phyloP scores from a whole-genome alignment of 2,329 filamentous ascomycete genomes.

The Metarhizium humberi region DNA sequence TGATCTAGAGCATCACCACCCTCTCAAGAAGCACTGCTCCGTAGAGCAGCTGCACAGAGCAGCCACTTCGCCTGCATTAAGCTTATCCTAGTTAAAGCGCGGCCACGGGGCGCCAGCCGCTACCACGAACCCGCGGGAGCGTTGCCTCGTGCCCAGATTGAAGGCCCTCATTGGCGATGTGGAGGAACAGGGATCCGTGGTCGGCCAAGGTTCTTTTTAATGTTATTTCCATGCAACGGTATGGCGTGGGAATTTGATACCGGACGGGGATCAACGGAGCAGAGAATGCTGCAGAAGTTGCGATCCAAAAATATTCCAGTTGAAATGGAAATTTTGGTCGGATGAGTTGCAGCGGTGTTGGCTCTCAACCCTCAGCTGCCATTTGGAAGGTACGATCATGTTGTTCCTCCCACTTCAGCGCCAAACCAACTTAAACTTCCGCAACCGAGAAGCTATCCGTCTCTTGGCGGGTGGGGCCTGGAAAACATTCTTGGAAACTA shows the following conservation, averaged over 20 bases:
- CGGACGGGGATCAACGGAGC: background rate
- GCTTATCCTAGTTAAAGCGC: no score
- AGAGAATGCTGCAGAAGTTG: background rate
- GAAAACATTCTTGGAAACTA: background rate
- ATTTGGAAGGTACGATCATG: background rate
- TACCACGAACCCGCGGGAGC: background rate
- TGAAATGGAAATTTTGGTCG: no score
- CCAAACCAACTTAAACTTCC: background rate
- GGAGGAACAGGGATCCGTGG: background rate
- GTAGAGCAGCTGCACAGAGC: no score
- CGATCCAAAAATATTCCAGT: no score
- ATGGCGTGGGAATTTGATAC: background rate
- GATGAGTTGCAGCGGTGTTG: no score
- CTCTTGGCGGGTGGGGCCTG: background rate
- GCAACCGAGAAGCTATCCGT: background rate
- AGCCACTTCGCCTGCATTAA: no score
- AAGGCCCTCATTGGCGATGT: constrained; percentile 2
- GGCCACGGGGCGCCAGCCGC: background rate
- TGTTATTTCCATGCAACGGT: background rate
- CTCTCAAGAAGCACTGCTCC: no score
- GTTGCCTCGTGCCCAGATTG: constrained; percentile 1
- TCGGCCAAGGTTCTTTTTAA: constrained; percentile 11
- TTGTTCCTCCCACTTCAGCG: background rate
- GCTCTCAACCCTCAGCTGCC: no score
- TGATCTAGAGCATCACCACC: background rate